A percentile compares a stretch with the other conserved stretches of the same genome.
phyloP scores from a whole-genome alignment of 352 stramenopile genomes.

The Pythium monospermum region DNA sequence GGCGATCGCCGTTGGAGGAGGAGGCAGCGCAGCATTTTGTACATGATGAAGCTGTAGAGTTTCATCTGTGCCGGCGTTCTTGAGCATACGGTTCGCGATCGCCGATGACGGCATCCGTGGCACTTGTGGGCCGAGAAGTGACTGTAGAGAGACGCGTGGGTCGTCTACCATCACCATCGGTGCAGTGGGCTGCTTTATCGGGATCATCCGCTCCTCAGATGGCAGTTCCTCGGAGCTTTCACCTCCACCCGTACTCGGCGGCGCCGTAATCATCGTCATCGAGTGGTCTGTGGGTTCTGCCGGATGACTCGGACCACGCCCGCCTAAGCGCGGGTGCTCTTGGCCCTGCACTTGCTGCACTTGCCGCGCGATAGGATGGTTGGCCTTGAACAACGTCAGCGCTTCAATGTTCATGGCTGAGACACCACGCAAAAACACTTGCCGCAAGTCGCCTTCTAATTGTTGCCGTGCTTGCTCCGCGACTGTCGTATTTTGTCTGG shows the following conservation, averaged over 20 bases:
- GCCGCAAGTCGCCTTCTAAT: conserved; percentile 54
- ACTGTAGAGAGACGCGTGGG: conserved; percentile 5
- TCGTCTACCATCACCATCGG: conserved; percentile 1
- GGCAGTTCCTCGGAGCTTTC: conserved; percentile 15
- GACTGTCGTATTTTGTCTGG: conserved; percentile 27
- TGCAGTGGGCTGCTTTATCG: conserved; percentile 1
- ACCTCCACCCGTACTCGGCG: conserved; percentile 1
- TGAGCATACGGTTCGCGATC: conserved; percentile 10
- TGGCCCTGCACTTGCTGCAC: not conserved
- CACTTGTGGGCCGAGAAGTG: not conserved
- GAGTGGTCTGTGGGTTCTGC: too few relatives aligned
- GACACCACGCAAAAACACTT: conserved; percentile 63
- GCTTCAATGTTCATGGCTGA: conserved; percentile 81
- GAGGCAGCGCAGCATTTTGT: not conserved
- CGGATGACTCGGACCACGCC: not conserved
- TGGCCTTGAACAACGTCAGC: conserved; percentile 52
- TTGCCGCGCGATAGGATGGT: conserved; percentile 25
- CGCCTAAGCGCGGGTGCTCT: not conserved
- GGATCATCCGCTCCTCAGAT: conserved; percentile 18
- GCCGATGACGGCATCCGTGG: conserved; percentile 4
- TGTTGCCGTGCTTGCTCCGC: conserved; percentile 38
- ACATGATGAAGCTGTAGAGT: not conserved
- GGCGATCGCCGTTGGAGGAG: conserved; percentile 7
- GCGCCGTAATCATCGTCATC: too few relatives aligned
- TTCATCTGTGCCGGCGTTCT: conserved; percentile 7